phyloP scores from a whole-genome alignment of 371 early-diverging fungal species.

The Rhizopus delemar region DNA sequence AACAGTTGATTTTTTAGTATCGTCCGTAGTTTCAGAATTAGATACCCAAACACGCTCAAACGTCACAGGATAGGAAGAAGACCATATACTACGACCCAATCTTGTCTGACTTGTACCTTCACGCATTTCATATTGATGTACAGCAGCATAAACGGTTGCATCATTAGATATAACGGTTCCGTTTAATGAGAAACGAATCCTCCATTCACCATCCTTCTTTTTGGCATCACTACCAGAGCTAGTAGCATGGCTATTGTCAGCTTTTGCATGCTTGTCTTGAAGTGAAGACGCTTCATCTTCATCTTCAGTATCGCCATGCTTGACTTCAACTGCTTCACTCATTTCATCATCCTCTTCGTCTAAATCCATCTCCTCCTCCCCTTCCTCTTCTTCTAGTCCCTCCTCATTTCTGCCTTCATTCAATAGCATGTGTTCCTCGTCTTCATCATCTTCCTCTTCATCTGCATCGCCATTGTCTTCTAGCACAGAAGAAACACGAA shows the following conservation, averaged over 20 bases:
- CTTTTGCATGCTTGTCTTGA: neutral
- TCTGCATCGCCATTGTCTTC: constrained; percentile 29
- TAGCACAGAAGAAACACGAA: constrained; percentile 6
- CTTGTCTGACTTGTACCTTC: constrained; percentile 2
- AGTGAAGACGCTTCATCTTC: constrained; percentile 6
- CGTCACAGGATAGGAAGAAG: constrained; percentile 55
- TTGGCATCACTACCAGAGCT: neutral
- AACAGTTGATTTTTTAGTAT: constrained; percentile 11
- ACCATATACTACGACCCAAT: constrained; percentile 47
- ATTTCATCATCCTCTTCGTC: constrained; percentile 8
- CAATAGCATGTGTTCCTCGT: constrained; percentile 28
- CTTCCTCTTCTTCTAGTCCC: constrained; percentile 23
- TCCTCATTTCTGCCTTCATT: constrained; percentile 33
- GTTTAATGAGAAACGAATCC: constrained; percentile 56
- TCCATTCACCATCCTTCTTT: constrained; percentile 47
- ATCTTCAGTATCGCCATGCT: constrained; percentile 15
- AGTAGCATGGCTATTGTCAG: neutral
- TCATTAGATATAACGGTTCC: constrained; percentile 53
- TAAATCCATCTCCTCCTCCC: constrained; percentile 13
- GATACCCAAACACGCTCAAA: constrained; percentile 44
- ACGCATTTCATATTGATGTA: constrained; percentile 54
- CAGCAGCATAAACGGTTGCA: constrained; percentile 64
- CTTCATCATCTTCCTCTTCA: constrained; percentile 28
- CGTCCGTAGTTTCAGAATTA: constrained; percentile 10
- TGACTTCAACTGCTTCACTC: constrained; percentile 14